Base-by-base conservation (phyloP, 1,284 basidiomycete genomes). In the Moesziomyces sp. region DNA sequence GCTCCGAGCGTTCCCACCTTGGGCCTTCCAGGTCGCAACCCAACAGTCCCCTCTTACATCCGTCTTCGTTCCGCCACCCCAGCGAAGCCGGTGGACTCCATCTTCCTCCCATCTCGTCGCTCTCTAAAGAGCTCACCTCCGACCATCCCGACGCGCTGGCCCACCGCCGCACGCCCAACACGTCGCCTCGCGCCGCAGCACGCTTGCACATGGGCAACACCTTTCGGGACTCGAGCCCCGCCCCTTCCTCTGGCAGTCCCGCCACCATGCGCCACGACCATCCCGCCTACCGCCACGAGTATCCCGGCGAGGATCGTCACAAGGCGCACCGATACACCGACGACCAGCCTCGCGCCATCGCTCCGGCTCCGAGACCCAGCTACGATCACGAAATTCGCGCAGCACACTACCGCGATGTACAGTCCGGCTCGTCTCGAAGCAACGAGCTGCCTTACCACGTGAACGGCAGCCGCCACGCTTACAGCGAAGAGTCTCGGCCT, bases 121-220 rank as follows among this genome's bases (percentile, higher is more conserved):
- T 74, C 16, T 63, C 64, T 30, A 68, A 60, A 53, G 65, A 68
- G 52, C 16, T 64, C n/a, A 58, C 30, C n/a, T 56, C 59, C 19
- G 69, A 67, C 14, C 69, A 59, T 43, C 33, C 51, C 5, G 69
- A 72, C 56, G 46, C 56, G 9, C 23, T 58, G n/a, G 54, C 63
- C n/a, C 52, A 63, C 46, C 69, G 63, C 40, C 55, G 52, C 48
- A 67, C 64, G 16, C 64, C 70, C 40, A 67, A 54, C 52, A 55
- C 70, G 26, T 73, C 70, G 52, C 70, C 70, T 35, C 59, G 64
- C 42, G 43, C 50, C n/a, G 24, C 60, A 5, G 35, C 59, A 43
- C 62, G 60, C 44, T 58, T 57, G 50, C 57, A 61, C 45, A 74
- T 74, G 71, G 71, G 71, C 61, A 68, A 68, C 58, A 68, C 71